Base-by-base conservation (phyloP, 1,284 basidiomycete genomes). In the Boletus albobrunnescens region DNA sequence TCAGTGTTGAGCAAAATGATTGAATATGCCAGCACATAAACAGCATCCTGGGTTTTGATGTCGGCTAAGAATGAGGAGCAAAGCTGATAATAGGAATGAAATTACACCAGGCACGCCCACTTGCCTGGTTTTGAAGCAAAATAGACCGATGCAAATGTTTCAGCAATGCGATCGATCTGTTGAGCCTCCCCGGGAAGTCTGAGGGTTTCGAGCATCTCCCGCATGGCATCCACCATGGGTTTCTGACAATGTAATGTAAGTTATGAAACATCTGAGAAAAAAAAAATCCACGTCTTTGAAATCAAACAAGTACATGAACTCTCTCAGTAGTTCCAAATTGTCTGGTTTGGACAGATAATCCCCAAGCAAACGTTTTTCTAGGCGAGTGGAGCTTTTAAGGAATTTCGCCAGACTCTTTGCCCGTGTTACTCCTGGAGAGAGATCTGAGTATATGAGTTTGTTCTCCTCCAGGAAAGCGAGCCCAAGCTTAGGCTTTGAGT, bases 1-100 rank as follows among this genome's bases (percentile, higher is more conserved):
- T 99, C 96, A 2, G 96, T 99, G 69, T 99, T 99, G 49, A 99
- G 81, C 93, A 99, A 84, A 68, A 99, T 98, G 54, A 99, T 86
- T 0, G 95, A 97, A 68, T 87, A 99, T 0, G 95, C 82, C 22
- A 99, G 71, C 3, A 99, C 89, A 69, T 97, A 96, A 19, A 93
- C 91, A 1, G 95, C 91, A 67, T 99, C 96, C 68, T 93, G 84
- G 36, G 76, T 87, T 60, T 88, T 91, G 58, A 99, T 87, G 62
- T 94, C 94, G 39, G 81, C 90, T 87, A 53, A 13, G 50, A 42
- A 27, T 27, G 33, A 46, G 39, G n/a, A 50, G 23, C 28, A 33
- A 53, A 17, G 16, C 1, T 19, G 11, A 41, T 35, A 31, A 52
- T n/a, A 59, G 47, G 26, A 41, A 32, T 17, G 27, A 26, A 42